A percentile compares a stretch with the other conserved stretches of the same genome.
Conservation (phyloP, 352 stramenopile species). For the Globisporangium camurandrum region DNA sequence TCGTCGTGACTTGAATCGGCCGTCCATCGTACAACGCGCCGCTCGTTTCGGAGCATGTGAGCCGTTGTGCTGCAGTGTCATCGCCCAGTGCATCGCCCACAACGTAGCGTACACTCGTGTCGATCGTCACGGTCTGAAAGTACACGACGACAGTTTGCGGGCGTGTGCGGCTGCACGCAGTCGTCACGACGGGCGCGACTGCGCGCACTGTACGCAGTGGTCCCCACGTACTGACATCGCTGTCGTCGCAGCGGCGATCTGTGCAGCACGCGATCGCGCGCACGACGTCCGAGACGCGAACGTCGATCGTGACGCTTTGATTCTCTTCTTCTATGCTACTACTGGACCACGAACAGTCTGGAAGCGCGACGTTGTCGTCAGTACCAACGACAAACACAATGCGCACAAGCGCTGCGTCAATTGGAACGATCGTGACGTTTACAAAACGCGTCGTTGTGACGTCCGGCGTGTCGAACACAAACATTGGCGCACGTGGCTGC, state of each 20-base stretch:
- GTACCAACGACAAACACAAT: slow-evolving; percentile 21
- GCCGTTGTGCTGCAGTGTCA: background rate
- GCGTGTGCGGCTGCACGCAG: slow-evolving; percentile 25
- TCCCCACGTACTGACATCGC: slow-evolving; percentile 18
- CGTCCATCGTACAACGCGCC: slow-evolving; percentile 23
- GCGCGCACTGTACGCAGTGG: slow-evolving; percentile 23
- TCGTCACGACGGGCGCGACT: slow-evolving; percentile 18
- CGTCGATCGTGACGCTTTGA: slow-evolving; percentile 16
- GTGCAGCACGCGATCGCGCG: slow-evolving; percentile 44
- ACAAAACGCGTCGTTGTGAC: slow-evolving; percentile 42
- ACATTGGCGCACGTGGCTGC: slow-evolving; percentile 28
- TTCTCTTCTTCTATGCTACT: slow-evolving; percentile 8
- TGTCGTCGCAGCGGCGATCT: slow-evolving; percentile 19
- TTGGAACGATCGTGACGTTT: slow-evolving; percentile 31
- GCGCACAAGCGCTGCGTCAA: slow-evolving; percentile 8
- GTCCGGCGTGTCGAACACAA: slow-evolving; percentile 18
- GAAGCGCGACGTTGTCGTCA: slow-evolving; percentile 1
- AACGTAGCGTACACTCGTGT: slow-evolving; percentile 22
- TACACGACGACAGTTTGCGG: slow-evolving; percentile 23
- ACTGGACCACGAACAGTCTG: slow-evolving; percentile 2
- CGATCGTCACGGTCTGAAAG: slow-evolving; percentile 19
- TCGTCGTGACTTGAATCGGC: slow-evolving; percentile 19
- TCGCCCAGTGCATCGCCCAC: slow-evolving; percentile 1
- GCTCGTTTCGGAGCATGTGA: slow-evolving; percentile 24
- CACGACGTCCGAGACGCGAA: slow-evolving; percentile 41